Evolutionary conservation across 2,329 filamentous ascomycete genomes (phyloP).

Genomic region (Exophiala xenobiotica): DNA sequence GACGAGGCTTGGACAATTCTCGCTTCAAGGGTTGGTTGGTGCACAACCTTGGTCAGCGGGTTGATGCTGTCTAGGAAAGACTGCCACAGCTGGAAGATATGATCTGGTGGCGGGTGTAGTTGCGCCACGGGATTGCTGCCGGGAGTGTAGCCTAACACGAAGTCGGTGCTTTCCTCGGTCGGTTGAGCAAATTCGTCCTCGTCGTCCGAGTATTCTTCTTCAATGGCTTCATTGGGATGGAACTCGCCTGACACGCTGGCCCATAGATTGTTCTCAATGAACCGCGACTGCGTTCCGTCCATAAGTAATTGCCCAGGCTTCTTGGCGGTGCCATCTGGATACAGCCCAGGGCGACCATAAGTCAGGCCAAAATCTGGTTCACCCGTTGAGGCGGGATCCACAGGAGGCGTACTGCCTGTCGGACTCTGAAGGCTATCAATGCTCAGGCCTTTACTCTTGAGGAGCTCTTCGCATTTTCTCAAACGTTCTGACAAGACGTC

Average conservation of each 20-base stretch:
- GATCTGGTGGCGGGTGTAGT: constrained; percentile 31
- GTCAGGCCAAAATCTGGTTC: constrained; percentile 3
- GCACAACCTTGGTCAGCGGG: constrained; percentile 69
- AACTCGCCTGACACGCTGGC: constrained; percentile 28
- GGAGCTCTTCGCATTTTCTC: constrained; percentile 28
- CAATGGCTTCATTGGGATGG: constrained; percentile 24
- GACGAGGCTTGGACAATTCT: constrained; percentile 61
- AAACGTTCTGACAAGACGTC: constrained; percentile 29
- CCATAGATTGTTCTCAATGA: constrained; percentile 32
- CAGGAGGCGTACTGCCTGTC: not conserved
- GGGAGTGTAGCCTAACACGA: constrained; percentile 29
- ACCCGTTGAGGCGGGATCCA: not conserved
- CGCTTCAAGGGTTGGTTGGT: constrained; percentile 67
- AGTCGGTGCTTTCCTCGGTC: constrained; percentile 23
- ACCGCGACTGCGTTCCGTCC: constrained; percentile 25
- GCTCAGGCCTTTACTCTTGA: constrained; percentile 27
- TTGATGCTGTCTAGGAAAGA: constrained; percentile 72
- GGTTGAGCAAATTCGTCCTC: constrained; percentile 26
- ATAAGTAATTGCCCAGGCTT: constrained; percentile 22
- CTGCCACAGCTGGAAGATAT: constrained; percentile 70
- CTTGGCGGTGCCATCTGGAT: constrained; percentile 1
- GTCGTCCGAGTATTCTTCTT: constrained; percentile 28
- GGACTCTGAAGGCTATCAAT: constrained; percentile 12
- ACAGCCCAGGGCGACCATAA: not conserved
- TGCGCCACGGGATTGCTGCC: constrained; percentile 18